Evolutionary conservation across 2,329 filamentous ascomycete genomes (phyloP), one percentile per base, ranked within the genome.

Genomic region (Pseudogymnoascus sp.): DNA sequence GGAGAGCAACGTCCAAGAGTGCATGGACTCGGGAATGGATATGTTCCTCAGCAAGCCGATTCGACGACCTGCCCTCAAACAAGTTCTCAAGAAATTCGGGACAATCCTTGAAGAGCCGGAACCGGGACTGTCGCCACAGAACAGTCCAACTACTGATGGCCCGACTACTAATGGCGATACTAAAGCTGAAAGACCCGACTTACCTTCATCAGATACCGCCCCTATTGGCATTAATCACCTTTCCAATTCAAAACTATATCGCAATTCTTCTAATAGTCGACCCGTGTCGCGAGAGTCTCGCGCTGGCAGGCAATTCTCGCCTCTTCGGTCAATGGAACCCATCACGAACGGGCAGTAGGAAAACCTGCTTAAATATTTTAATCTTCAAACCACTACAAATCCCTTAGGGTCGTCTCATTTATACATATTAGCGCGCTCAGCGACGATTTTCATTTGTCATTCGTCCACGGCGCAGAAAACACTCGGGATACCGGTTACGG

Each of bases 1-100:
- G 72, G 92, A 96, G 73, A 91, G 87, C 75, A 96, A 96, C 70
- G 86, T 93, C 50, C 89, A 88, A 74, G 89, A 93, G 72, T 90
- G 90, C 74, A 89, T 95, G 74, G 91, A 93, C 65, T 91, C 88
- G 1, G 93, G 93, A 62, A 96, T 96, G 92, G 85, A 96, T 71
- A 91, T 92, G 77, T 96, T 96, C 74, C 79, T 96, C 24, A 81
- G 82, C 70, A 88, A 88, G 69, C 85, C 85, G 0, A 96, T 96
- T 67, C 84, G 90, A 59, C 80, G 92, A n/a, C 90, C 90, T 1
- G 90, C 90, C 4, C 79, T 96, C 63, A 96, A 96, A 74, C 89
- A 93, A 70, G 91, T 96, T 0, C 79, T 96, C 11, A 90, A 89
- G 71, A 91, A 91, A 72, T 93, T 91, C 72, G 84, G 89, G 3